Percentiles rank a stretch among this genome's conserved stretches.
Conservation (phyloP, 176 grass and related monocot species). For the maize (Zea mays) region Zm-B73-REFERENCE-NAM-5.0 NC_050105.1:143926501-143927000, state of each 20-base stretch:
- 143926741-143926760: slow-evolving; percentile 1
- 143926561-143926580: not conserved
- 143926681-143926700: not conserved
- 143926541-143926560: not conserved
- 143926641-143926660: slow-evolving; percentile 5
- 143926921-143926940: not conserved
- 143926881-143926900: no score
- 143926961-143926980: not conserved
- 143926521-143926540: not conserved
- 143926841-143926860: no score
- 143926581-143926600: not conserved
- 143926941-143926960: not conserved
- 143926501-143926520: not conserved
- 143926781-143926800: not conserved
- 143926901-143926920: no score
- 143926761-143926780: slow-evolving; percentile 21
- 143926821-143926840: not conserved
- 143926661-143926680: not conserved
- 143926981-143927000: not conserved
- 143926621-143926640: not conserved
- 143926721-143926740: slow-evolving; percentile 7
- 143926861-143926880: no score
- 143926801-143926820: not conserved
- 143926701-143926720: not conserved
- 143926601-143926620: not conserved